Percentiles rank a stretch among this genome's conserved stretches.
These are phyloP conservation scores for Trichoderma reesei DNA, from an alignment of 495 filamentous ascomycete genomes.

Conservation along the genomic window DNA sequence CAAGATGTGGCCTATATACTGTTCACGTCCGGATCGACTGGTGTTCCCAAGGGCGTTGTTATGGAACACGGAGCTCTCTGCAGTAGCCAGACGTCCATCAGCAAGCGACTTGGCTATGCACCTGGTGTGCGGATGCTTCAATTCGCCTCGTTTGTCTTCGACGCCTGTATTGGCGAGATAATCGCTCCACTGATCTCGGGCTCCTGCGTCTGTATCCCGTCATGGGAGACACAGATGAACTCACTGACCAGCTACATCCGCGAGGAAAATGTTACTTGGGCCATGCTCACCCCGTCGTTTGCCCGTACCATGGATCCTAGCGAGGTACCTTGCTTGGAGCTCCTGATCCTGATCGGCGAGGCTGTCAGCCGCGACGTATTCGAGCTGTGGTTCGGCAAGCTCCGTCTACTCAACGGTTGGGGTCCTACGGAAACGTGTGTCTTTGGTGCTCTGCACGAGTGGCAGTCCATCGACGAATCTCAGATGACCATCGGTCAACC, in stretches of 20 bases:
- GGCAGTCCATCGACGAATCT: slow-evolving; percentile 14
- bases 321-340: slow-evolving; percentile 29
- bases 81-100: slow-evolving; percentile 19
- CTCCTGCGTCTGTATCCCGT: slow-evolving; percentile 43
- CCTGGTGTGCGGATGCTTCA: slow-evolving; percentile 44
- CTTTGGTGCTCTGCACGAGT: slow-evolving; percentile 18
- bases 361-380: slow-evolving; percentile 15
- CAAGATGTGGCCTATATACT: slow-evolving; percentile 27
- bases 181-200: slow-evolving; percentile 52
- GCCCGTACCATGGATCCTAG: slow-evolving; percentile 34
- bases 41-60: slow-evolving; percentile 30
- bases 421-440: slow-evolving; percentile 23
- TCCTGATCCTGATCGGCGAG: slow-evolving; percentile 37
- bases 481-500: slow-evolving; percentile 39
- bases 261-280: slow-evolving; percentile 40
- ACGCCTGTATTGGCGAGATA: slow-evolving; percentile 56
- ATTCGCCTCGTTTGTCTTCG: slow-evolving; percentile 61
- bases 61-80: slow-evolving; percentile 24
- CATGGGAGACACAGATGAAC: slow-evolving; percentile 27
- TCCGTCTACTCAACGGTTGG: slow-evolving; percentile 26
- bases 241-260: slow-evolving; percentile 30
- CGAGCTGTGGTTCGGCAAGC: slow-evolving; percentile 13
- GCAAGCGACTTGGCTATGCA: slow-evolving; percentile 33
- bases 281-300: slow-evolving; percentile 36
- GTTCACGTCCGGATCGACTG: slow-evolving; percentile 2